A percentile compares a stretch with the other conserved stretches of the same genome.
phyloP scores from a whole-genome alignment of 768 basidiomycete genomes.

The Serpula lacrymans region DNA sequence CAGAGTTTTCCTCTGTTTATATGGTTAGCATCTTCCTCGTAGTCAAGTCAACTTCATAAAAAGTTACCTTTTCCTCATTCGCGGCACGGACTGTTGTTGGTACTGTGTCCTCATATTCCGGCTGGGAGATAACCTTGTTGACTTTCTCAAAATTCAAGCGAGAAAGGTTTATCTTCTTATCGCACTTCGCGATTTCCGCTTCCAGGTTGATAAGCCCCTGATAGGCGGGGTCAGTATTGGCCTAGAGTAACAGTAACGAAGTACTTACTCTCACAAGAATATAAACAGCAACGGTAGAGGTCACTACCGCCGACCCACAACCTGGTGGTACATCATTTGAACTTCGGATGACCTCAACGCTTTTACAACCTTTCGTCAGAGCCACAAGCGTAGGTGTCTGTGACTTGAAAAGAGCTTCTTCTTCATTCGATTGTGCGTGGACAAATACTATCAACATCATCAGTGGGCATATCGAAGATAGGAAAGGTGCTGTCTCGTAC shows the following conservation, averaged over 20 bases:
- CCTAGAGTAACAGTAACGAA: neutral
- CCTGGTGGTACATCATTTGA: constrained; percentile 74
- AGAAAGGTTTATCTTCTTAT: constrained; percentile 83
- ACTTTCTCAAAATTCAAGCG: constrained; percentile 73
- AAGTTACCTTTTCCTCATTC: constrained; percentile 80
- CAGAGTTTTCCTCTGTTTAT: constrained; percentile 60
- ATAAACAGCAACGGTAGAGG: constrained; percentile 69
- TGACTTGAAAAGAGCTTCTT: constrained; percentile 63
- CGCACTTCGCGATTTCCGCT: constrained; percentile 81
- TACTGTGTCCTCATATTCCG: constrained; percentile 77
- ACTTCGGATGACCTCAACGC: constrained; percentile 61
- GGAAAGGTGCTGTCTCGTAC: constrained; percentile 37
- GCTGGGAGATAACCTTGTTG: constrained; percentile 62
- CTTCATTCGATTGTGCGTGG: constrained; percentile 59
- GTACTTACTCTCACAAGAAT: constrained; percentile 77
- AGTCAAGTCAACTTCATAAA: neutral
- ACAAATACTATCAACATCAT: constrained; percentile 42
- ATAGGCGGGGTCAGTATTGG: neutral
- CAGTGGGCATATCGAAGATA: neutral
- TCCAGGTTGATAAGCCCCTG: constrained; percentile 91
- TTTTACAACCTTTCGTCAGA: constrained; percentile 87
- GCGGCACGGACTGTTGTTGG: constrained; percentile 69
- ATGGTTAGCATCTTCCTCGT: constrained; percentile 7
- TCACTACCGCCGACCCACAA: constrained; percentile 82
- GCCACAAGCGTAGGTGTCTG: constrained; percentile 75